A percentile compares a stretch with the other conserved stretches of the same genome.
Evolutionary conservation across 2,329 filamentous ascomycete species (phyloP).

Genomic region (Podosphaera leucotricha): DNA sequence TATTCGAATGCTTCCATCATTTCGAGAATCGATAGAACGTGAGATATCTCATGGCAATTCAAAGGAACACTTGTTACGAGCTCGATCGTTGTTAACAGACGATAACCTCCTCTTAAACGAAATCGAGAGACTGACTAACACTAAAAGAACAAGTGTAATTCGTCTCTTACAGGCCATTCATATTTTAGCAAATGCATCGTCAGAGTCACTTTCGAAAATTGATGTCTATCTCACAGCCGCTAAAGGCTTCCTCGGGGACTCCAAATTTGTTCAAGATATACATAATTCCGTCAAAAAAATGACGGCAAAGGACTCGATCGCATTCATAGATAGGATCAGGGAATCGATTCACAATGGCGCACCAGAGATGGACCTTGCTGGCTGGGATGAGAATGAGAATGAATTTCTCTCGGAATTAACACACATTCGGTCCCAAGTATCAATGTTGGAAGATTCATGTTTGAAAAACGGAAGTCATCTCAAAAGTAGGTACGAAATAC

Average conservation of each 20-base stretch:
- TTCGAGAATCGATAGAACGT: slow-evolving; percentile 29
- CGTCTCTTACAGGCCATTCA: slow-evolving; percentile 26
- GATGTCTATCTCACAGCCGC: slow-evolving; percentile 38
- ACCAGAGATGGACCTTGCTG: slow-evolving; percentile 8
- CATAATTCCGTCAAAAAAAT: slow-evolving; percentile 32
- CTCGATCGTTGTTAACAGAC: slow-evolving; percentile 33
- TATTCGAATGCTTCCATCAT: slow-evolving; percentile 44
- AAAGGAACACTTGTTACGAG: slow-evolving; percentile 17
- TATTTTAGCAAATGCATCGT: slow-evolving; percentile 18
- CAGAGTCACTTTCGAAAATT: slow-evolving; percentile 12
- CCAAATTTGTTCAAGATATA: slow-evolving; percentile 24
- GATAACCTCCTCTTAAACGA: slow-evolving; percentile 29
- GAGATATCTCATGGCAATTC: slow-evolving; percentile 19
- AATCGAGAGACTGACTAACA: slow-evolving; percentile 16
- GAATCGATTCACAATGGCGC: slow-evolving; percentile 8
- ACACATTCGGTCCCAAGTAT: slow-evolving; percentile 22
- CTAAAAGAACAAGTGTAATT: slow-evolving; percentile 19
- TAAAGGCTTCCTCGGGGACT: slow-evolving; percentile 26
- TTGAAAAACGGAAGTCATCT: slow-evolving; percentile 26
- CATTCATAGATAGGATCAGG: slow-evolving; percentile 22
- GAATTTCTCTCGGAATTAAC: slow-evolving; percentile 7
- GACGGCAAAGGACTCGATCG: slow-evolving; percentile 24
- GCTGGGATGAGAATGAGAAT: slow-evolving; percentile 12
- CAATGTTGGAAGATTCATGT: slow-evolving; percentile 22
- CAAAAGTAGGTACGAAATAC: slow-evolving; percentile 52